Evolutionary conservation across 2,329 filamentous ascomycete genomes (phyloP).

Genomic region (Penicillium paneum): DNA sequence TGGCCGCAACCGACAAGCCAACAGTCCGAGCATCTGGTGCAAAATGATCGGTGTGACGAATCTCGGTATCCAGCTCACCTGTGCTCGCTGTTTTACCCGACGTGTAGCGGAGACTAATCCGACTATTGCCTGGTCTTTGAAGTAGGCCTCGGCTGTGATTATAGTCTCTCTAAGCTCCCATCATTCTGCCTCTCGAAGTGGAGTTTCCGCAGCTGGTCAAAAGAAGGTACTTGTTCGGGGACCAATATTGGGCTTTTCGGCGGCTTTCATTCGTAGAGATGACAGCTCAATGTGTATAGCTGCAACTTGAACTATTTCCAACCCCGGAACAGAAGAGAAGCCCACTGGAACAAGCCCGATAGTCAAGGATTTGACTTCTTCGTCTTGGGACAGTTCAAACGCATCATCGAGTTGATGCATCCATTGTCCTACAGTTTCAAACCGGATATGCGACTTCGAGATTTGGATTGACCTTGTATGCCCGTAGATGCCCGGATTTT

Average conservation of each 20-base stretch:
- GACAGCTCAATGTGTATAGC: neutral
- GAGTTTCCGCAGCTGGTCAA: neutral
- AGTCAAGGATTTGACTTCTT: neutral
- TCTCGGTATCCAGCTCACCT: neutral
- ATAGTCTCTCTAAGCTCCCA: neutral
- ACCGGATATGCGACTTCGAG: neutral
- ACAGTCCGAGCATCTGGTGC: neutral
- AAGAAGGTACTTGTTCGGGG: neutral
- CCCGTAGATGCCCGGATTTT: neutral
- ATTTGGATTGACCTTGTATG: neutral
- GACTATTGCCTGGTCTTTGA: neutral
- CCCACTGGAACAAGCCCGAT: neutral
- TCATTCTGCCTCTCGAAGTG: neutral
- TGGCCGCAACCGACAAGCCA: neutral
- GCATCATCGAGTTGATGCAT: neutral
- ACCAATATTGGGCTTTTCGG: neutral
- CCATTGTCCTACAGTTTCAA: neutral
- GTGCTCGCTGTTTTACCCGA: neutral
- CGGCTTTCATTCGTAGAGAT: neutral
- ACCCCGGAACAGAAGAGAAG: neutral
- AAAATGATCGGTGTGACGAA: neutral
- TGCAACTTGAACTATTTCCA: neutral
- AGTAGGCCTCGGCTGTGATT: neutral
- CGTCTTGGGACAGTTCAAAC: neutral
- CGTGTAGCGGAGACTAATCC: neutral